Evolutionary conservation across 116 monocot species (phyloP).

Genomic region (Phalaenopsis hybrid): DNA sequence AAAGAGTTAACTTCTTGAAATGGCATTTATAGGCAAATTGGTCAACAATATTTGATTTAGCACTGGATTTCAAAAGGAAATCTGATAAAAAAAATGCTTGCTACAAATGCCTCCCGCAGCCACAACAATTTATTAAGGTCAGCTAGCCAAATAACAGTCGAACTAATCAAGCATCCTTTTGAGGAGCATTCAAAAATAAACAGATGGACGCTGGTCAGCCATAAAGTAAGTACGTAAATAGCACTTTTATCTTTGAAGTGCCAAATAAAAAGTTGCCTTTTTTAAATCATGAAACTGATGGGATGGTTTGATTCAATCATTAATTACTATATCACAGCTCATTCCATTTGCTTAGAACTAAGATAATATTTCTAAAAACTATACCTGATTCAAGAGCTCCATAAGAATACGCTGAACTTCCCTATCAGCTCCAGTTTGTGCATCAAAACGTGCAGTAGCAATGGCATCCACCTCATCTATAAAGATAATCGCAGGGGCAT

Average conservation of each 20-base stretch:
- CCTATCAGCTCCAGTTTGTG: conserved; percentile 97
- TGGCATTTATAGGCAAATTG: background rate
- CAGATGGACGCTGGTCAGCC: background rate
- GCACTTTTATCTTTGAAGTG: background rate
- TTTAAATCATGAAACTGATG: background rate
- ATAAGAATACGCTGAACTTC: conserved; percentile 99
- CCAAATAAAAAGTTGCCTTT: background rate
- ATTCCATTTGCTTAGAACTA: background rate
- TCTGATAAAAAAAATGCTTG: background rate
- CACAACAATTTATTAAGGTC: background rate
- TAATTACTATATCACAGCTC: background rate
- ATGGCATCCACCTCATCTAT: conserved; percentile 99
- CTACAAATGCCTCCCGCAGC: background rate
- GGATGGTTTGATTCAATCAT: background rate
- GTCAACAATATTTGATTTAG: background rate
- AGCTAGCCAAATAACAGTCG: background rate
- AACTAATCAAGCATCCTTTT: background rate
- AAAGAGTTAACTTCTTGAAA: background rate
- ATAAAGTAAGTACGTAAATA: background rate
- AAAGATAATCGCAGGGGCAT: conserved; percentile 97
- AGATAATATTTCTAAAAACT: background rate
- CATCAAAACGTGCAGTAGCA: conserved; percentile 96
- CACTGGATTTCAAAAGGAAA: background rate
- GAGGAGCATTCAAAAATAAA: background rate
- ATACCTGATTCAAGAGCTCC: conserved; percentile 96